phyloP scores from a whole-genome alignment of 768 basidiomycete species.

The Tricholoma sp. region DNA sequence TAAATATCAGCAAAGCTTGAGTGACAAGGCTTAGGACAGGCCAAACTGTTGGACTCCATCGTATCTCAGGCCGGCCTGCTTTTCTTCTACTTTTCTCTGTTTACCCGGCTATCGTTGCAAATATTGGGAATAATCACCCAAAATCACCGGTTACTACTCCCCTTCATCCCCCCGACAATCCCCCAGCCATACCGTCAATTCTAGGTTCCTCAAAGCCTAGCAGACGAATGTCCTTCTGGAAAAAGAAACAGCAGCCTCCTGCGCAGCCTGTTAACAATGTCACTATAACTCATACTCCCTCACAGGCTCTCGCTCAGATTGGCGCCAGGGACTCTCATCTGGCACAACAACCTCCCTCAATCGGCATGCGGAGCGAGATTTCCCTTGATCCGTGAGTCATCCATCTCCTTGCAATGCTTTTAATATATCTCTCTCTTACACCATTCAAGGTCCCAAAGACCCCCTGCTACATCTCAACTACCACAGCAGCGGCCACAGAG shows the following conservation, averaged over 20 bases:
- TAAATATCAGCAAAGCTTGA: no score
- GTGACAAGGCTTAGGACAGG: no score
- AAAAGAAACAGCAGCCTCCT: conserved; percentile 66
- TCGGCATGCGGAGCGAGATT: no score
- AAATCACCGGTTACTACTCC: conserved; percentile 8
- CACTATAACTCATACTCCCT: conserved; percentile 57
- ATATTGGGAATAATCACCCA: conserved; percentile 20
- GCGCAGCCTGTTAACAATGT: conserved; percentile 42
- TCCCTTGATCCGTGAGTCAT: no score
- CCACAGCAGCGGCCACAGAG: no score
- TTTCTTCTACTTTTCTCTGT: neutral
- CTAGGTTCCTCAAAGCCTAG: conserved; percentile 30
- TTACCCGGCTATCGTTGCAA: conserved; percentile 7
- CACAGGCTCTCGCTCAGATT: neutral
- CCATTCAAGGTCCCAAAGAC: neutral
- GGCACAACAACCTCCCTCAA: no score
- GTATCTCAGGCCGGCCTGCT: neutral
- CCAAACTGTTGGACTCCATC: no score
- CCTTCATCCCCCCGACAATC: conserved; percentile 3
- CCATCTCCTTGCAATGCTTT: no score
- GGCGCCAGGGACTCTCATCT: no score
- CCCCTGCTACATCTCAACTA: neutral
- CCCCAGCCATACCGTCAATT: conserved; percentile 64
- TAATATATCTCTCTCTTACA: no score
- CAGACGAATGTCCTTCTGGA: conserved; percentile 86